Conservation (phyloP, 345 rosid species). For the Salix brachista region DNA sequence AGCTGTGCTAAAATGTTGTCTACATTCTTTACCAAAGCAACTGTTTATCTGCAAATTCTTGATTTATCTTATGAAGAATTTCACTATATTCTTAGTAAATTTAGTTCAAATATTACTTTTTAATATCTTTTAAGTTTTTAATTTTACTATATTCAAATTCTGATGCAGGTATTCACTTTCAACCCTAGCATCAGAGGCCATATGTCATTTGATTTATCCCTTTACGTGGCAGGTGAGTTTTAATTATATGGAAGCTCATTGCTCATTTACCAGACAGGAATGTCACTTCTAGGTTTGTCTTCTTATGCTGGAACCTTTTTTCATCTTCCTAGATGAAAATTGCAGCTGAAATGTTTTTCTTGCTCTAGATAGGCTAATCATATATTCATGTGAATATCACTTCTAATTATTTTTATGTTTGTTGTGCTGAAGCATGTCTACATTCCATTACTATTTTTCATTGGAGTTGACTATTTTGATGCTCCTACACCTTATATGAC, state of each 20-base stretch:
- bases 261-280: not conserved
- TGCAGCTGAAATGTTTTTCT: constrained; percentile 1
- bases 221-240: constrained; percentile 89
- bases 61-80: not conserved
- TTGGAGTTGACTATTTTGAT: constrained; percentile 99
- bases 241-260: not conserved
- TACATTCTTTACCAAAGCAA: not conserved
- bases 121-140: not conserved
- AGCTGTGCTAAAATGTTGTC: not conserved
- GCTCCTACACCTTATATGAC: constrained; percentile 99
- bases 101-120: not conserved
- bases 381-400: not conserved
- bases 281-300: not conserved
- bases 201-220: constrained; percentile 96
- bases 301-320: not conserved
- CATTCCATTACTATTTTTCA: constrained; percentile 99
- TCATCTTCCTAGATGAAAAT: constrained; percentile 8
- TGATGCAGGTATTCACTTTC: no score
- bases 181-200: constrained; percentile 89
- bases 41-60: not conserved
- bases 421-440: constrained; percentile 93
- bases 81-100: no score
- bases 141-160: no score
- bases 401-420: constrained; percentile 54
- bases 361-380: not conserved